Conservation (phyloP, 208 protist genomes). For the Wallacemonas sp. region DNA sequence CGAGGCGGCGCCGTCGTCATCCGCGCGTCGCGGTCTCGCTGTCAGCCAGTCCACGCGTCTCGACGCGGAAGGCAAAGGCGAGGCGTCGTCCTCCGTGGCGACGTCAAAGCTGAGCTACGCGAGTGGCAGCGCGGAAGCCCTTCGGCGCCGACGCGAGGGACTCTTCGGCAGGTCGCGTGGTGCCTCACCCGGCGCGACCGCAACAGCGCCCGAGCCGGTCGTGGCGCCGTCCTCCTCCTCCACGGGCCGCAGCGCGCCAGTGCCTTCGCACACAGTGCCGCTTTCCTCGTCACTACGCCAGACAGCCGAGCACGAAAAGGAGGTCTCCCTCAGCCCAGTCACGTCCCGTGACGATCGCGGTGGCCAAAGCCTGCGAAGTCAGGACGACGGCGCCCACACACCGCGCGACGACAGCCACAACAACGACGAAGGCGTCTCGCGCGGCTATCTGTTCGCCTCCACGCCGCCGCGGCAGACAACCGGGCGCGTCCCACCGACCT, state of each 20-base stretch:
- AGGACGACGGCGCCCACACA: neutral
- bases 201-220: slow-evolving; percentile 14
- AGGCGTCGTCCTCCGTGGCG: slow-evolving; percentile 11
- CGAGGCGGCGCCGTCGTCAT: no score
- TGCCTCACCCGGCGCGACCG: neutral
- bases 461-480: neutral
- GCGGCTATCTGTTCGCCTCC: neutral
- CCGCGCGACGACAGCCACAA: neutral
- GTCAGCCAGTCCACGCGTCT: no score
- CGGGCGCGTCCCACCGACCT: neutral
- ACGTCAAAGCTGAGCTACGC: slow-evolving; percentile 33
- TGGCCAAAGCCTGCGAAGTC: neutral
- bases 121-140: slow-evolving; percentile 48
- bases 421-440: neutral
- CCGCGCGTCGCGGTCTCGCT: no score
- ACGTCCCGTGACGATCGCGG: neutral
- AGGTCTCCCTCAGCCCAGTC: neutral
- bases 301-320: neutral
- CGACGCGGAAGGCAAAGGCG: no score
- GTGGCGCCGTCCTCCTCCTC: neutral
- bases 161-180: slow-evolving; percentile 35
- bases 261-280: no score
- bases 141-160: slow-evolving; percentile 51
- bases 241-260: neutral
- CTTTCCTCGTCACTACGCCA: no score